phyloP scores from a whole-genome alignment of 495 filamentous ascomycete genomes.

The Hyaloscypha variabilis region DNA sequence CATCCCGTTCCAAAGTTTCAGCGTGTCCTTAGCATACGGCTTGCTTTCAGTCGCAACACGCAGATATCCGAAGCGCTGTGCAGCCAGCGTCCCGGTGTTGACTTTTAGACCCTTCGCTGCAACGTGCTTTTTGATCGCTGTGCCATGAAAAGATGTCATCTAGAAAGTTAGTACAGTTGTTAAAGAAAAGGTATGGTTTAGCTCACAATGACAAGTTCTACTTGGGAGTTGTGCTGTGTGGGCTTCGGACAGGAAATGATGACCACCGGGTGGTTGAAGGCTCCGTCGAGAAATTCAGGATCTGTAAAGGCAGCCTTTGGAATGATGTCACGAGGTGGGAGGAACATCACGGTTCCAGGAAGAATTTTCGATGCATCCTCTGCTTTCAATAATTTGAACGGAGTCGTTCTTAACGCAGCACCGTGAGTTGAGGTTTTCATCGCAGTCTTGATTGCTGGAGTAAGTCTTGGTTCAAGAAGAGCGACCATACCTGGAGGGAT shows the following conservation, averaged over 20 bases:
- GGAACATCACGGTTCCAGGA: constrained; percentile 17
- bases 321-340: constrained; percentile 6
- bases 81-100: constrained; percentile 9
- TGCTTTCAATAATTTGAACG: background rate
- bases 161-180: background rate
- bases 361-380: constrained; percentile 7
- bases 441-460: background rate
- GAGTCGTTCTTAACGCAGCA: background rate
- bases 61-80: constrained; percentile 8
- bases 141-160: constrained; percentile 24
- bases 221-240: background rate
- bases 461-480: background rate
- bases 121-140: constrained; percentile 16
- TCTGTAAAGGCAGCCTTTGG: background rate
- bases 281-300: constrained; percentile 4
- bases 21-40: constrained; percentile 12
- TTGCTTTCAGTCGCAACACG: constrained; percentile 20
- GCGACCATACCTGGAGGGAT: background rate
- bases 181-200: too few species aligned
- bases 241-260: constrained; percentile 8
- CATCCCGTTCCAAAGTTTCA: constrained; percentile 19
- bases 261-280: constrained; percentile 21
- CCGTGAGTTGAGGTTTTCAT: background rate
- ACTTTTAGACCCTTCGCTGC: constrained; percentile 4
- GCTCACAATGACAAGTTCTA: constrained; percentile 21